Base-by-base conservation (phyloP, 179 eudicot species). In the Drosera spatulata region DNA sequence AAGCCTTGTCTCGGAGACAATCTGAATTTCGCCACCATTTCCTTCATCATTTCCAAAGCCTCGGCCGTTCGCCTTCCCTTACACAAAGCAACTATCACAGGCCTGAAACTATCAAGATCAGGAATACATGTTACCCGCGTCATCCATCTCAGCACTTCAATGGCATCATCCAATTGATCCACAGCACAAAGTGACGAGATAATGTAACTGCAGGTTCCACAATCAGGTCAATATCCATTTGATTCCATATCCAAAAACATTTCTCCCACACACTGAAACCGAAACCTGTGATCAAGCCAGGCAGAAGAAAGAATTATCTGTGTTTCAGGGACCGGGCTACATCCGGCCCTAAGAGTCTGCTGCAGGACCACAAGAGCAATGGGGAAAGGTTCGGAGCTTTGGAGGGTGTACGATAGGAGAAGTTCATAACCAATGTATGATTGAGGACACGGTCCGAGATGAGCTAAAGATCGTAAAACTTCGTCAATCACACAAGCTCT, bases 181-280 rank as follows among this genome's bases (percentile, higher is more conserved):
- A 83, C 87, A 46, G 76, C 81, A 72, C 91, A 87, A 50, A 90
- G 90, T 5, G 97, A 87, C 40, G 74, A 65, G 39, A 90, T 77
- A 50, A 90, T 75, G 59, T 78, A 90, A 61, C 85, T 90, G 68
- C 90, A 90, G 10, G 83, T 85, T 55, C 93, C 97, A 57, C 62
- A 65, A 66, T 90, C 97, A 41, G 86, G 90, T 47, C 39, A 41
- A 68, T 88, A 91, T 63, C 91, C 97, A 50, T 83, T 80, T 41
- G 82, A 68, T 40, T 76, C 65, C 96, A 88, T 85, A 60, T 72
- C 82, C 49, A 66, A 48, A 33, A 91, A 67, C 49, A 85, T 73
- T 38, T 14, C 62, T 15, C 78, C 46, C 43, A 80, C 82, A 41
- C 86, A 65, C 47, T 68, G 58, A 56, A 67, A 54, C 50, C 69